Evolutionary conservation across 805 yeast species (phyloP).

Genomic region (Nakazawaea ambrosiae): DNA sequence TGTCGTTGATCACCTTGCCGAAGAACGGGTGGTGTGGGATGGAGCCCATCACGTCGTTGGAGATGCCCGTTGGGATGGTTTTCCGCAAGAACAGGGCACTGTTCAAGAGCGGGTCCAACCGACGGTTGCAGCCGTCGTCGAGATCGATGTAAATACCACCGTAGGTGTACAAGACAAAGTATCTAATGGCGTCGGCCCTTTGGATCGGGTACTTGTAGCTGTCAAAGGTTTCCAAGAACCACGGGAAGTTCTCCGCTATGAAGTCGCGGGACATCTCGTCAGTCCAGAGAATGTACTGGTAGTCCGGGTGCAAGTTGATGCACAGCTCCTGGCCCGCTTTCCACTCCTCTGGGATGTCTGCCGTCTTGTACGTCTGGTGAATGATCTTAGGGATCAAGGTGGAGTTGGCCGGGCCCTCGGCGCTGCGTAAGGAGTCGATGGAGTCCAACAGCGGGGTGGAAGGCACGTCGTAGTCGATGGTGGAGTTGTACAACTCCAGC

Average conservation of each 20-base stretch:
- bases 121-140: slow-evolving; percentile 81
- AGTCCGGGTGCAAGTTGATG: slow-evolving; percentile 77
- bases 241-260: slow-evolving; percentile 71
- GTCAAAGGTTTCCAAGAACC: slow-evolving; percentile 81
- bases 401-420: too few species aligned
- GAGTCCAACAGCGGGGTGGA: slow-evolving; percentile 39
- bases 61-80: slow-evolving; percentile 84
- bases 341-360: slow-evolving; percentile 78
- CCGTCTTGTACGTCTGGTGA: slow-evolving; percentile 87
- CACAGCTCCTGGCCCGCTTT: slow-evolving; percentile 69
- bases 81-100: slow-evolving; percentile 84
- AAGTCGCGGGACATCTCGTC: slow-evolving; percentile 77
- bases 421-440: neutral
- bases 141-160: slow-evolving; percentile 90
- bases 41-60: slow-evolving; percentile 90
- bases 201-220: slow-evolving; percentile 73
- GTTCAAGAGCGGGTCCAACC: slow-evolving; percentile 71
- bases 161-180: slow-evolving; percentile 72
- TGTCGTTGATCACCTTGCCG: slow-evolving; percentile 55
- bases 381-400: slow-evolving; percentile 80
- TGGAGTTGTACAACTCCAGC: slow-evolving; percentile 51
- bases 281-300: slow-evolving; percentile 85
- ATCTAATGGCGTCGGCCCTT: slow-evolving; percentile 87
- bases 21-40: slow-evolving; percentile 85
- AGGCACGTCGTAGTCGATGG: slow-evolving; percentile 32